Percentiles rank a stretch among this genome's conserved stretches.
Evolutionary conservation across 495 filamentous ascomycete genomes (phyloP).

Genomic region (Podospora conica): DNA sequence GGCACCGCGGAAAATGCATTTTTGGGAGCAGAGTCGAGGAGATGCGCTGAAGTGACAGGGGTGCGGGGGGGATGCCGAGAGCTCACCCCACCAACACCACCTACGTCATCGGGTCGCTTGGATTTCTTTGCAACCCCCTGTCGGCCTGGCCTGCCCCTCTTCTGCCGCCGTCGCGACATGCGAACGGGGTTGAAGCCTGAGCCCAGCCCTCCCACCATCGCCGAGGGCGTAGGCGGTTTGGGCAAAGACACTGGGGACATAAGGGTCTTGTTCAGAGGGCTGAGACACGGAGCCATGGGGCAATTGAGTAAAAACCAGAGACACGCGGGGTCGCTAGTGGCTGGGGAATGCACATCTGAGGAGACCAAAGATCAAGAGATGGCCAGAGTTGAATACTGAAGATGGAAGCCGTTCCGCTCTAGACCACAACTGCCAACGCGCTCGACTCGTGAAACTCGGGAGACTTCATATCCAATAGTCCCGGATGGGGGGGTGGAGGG

Average conservation of each 20-base stretch:
- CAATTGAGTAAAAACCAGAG: not conserved
- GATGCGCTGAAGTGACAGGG: conserved; percentile 7
- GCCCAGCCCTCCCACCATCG: not conserved
- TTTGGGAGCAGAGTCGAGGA: conserved; percentile 2
- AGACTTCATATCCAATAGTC: not conserved
- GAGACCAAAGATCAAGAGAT: not conserved
- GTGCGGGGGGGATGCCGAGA: not conserved
- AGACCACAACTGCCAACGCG: not conserved
- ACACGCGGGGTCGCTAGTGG: not conserved
- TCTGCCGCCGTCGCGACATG: conserved; percentile 3
- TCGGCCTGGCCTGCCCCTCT: not conserved
- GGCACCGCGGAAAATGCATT: not conserved
- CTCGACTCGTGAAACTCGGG: not conserved
- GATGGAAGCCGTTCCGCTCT: not conserved
- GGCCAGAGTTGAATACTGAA: not conserved
- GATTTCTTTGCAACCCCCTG: not conserved
- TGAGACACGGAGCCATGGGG: not conserved
- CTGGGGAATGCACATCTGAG: not conserved
- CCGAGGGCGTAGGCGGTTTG: too few species aligned
- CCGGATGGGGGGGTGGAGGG: not conserved
- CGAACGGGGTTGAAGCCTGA: not conserved
- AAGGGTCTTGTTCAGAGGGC: not conserved
- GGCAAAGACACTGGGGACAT: not conserved
- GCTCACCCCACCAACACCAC: conserved; percentile 16
- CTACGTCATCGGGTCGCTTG: conserved; percentile 22